These are phyloP conservation scores for Euphorbia tirucalli DNA, from an alignment of 345 rosid genomes.

Conservation along the genomic window DNA sequence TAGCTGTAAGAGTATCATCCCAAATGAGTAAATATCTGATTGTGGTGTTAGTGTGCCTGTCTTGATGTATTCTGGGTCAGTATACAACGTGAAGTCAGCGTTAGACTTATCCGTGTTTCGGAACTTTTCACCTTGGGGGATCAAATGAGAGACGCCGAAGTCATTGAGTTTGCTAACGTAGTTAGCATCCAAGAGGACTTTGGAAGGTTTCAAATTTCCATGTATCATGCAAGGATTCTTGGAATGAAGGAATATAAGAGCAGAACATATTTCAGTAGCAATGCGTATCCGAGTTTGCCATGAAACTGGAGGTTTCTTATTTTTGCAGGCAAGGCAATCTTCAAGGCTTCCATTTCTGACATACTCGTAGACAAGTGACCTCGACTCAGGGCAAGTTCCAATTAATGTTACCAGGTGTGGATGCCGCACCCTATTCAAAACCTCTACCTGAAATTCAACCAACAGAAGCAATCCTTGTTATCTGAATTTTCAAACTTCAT, in stretches of 20 bases:
- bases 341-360: conserved; percentile 69
- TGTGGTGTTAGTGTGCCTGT: conserved; percentile 47
- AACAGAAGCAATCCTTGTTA: neutral
- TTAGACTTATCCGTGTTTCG: conserved; percentile 10
- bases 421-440: conserved; percentile 79
- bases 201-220: conserved; percentile 78
- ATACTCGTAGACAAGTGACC: conserved; percentile 76
- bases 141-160: conserved; percentile 56
- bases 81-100: conserved; percentile 20
- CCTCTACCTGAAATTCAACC: conserved; percentile 52
- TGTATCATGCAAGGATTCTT: conserved; percentile 70
- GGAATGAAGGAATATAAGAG: conserved; percentile 81
- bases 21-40: conserved; percentile 75
- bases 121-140: conserved; percentile 31
- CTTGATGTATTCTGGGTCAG: conserved; percentile 56
- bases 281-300: conserved; percentile 65
- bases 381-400: conserved; percentile 79
- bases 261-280: conserved; percentile 78
- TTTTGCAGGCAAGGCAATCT: conserved; percentile 54
- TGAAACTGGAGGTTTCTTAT: conserved; percentile 49
- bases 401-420: conserved; percentile 73
- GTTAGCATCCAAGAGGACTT: conserved; percentile 73
- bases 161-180: conserved; percentile 63
- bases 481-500: neutral
- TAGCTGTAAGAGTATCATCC: conserved; percentile 72